Percentiles rank a stretch among this genome's conserved stretches.
Conservation (phyloP, 202 grass and related monocot genomes). For the Zoysia matrella region DNA sequence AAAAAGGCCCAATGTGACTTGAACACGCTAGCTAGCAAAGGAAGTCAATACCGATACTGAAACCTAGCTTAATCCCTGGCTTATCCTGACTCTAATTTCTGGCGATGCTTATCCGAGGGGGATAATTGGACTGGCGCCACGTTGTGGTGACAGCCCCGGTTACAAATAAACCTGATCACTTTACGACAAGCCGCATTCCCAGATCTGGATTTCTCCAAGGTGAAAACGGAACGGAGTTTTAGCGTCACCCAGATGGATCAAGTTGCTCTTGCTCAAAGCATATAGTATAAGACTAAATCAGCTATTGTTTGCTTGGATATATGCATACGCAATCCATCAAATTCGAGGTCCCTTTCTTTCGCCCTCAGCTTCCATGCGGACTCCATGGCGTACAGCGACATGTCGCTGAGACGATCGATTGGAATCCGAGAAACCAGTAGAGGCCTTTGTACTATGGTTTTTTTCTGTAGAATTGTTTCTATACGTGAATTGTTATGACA, state of each 20-base stretch:
- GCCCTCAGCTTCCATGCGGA: constrained; percentile 15
- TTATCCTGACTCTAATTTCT: constrained; percentile 23
- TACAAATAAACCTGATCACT: not conserved
- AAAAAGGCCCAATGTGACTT: too few relatives aligned
- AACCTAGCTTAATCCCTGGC: not conserved
- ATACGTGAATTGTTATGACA: too few relatives aligned
- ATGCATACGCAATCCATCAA: constrained; percentile 3
- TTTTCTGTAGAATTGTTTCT: too few relatives aligned
- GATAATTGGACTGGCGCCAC: constrained; percentile 11
- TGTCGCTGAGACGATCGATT: constrained; percentile 11
- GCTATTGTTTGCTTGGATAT: constrained; percentile 4
- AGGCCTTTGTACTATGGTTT: too few relatives aligned
- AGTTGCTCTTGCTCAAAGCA: not conserved
- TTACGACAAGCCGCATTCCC: not conserved
- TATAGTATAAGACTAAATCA: constrained; percentile 10
- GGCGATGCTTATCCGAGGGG: not conserved
- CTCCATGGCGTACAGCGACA: constrained; percentile 32
- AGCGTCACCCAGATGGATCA: not conserved
- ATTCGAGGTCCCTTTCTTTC: constrained; percentile 30
- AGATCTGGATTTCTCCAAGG: not conserved
- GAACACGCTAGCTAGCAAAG: not conserved
- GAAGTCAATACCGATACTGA: constrained; percentile 3
- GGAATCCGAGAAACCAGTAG: constrained; percentile 38
- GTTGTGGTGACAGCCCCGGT: not conserved
- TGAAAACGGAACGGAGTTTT: not conserved